Base-by-base conservation (phyloP, 495 filamentous ascomycete genomes). In the Aspergillus egyptiacus region DNA sequence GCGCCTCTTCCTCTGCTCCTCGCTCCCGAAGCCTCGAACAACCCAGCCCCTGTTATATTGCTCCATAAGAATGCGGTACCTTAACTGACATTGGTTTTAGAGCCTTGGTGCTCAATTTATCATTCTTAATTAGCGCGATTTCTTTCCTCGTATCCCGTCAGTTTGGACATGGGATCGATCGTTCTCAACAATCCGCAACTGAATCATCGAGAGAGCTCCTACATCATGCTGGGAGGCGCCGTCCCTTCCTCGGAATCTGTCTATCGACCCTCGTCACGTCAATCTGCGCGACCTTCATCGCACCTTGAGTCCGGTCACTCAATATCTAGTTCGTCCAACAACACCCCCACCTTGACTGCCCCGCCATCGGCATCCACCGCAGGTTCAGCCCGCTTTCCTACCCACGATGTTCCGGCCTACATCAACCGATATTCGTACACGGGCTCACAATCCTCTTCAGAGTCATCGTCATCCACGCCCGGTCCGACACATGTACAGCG, bases 221-320 rank as follows among this genome's bases (percentile, higher is more conserved):
- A 63, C 66, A 72, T 62, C 59, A 80, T 79, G 76, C 67, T 78
- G 50, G 75, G 71, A 65, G 70, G 67, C 57, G 59, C 68, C 52
- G 53, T 67, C 52, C 65, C 71, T 58, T 38, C 61, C 18, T 62
- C 65, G 46, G 67, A 76, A 57, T 54, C 66, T 14, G 58, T 59
- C 24, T 71, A 69, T 64, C 65, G 60, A 36, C 51, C 66, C 18
- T 59, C 59, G 19, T 53, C 55, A 39, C 61, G 40, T 32, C 48
- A 54, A 40, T 38, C 54, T 18, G 17, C 51, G 36, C 54, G 52
- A 33, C 32, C 59, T 5, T 55, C 59, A 17, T 62, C 64, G 38
- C 54, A 61, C 45, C 48, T 62, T 37, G 51, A 63, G 35, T 35
- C 58, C 51, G 45, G 54, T 40, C 57, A 54, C 64, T 66, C 67